A percentile compares a stretch with the other conserved stretches of the same genome.
These are phyloP conservation scores for Limtongia smithiae DNA, from an alignment of 805 yeast genomes.

Conservation along the genomic window DNA sequence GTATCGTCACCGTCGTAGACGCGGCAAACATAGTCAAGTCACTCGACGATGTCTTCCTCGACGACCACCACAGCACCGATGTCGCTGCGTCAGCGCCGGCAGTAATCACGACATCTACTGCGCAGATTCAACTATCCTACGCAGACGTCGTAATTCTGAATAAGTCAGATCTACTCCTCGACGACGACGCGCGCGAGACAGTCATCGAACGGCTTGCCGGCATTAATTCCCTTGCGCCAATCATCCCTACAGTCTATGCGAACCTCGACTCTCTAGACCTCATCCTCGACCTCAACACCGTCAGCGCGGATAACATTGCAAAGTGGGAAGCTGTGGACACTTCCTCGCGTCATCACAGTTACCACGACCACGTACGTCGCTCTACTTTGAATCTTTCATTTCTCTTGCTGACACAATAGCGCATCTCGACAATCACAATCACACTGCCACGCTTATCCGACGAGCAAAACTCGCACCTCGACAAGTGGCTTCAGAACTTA, in stretches of 20 bases:
- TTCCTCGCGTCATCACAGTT: too few relatives aligned
- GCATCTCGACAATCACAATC: slow-evolving; percentile 52
- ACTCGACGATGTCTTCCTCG: slow-evolving; percentile 55
- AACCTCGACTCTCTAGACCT: slow-evolving; percentile 55
- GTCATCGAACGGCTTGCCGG: slow-evolving; percentile 44
- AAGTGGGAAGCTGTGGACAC: too few relatives aligned
- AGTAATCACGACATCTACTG: slow-evolving; percentile 58
- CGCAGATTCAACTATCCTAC: slow-evolving; percentile 82
- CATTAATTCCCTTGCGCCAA: slow-evolving; percentile 68
- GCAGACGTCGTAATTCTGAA: slow-evolving; percentile 82
- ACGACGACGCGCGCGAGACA: slow-evolving; percentile 30
- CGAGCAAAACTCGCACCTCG: slow-evolving; percentile 45
- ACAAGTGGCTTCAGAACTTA: slow-evolving; percentile 61
- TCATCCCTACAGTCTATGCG: slow-evolving; percentile 69
- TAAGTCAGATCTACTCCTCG: slow-evolving; percentile 63
- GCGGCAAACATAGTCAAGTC: slow-evolving; percentile 55
- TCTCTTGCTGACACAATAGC: slow-evolving; percentile 30
- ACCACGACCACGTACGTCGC: slow-evolving; percentile 26
- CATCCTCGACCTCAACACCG: slow-evolving; percentile 77
- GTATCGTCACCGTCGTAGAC: slow-evolving; percentile 85
- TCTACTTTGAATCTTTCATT: slow-evolving; percentile 17
- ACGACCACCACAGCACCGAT: slow-evolving; percentile 34
- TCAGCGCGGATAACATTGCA: slow-evolving; percentile 42
- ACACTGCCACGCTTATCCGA: slow-evolving; percentile 43
- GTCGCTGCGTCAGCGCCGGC: slow-evolving; percentile 20